Conservation (phyloP, 306 rosid genomes). For the Rosa persica region DNA sequence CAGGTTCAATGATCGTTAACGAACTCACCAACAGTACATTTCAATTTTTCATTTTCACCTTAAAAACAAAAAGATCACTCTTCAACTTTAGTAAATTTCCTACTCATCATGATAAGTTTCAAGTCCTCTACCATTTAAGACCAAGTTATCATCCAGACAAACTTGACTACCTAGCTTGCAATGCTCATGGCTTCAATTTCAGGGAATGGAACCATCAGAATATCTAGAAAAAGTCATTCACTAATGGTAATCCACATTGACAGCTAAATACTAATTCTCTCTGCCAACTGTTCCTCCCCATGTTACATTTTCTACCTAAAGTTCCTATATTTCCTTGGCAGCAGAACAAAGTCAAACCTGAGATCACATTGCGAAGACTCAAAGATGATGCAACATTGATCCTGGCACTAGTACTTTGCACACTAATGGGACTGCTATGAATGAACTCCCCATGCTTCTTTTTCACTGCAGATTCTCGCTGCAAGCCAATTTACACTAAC, state of each 20-base stretch:
- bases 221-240: constrained; percentile 50
- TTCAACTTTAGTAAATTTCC: constrained; percentile 36
- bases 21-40: constrained; percentile 22
- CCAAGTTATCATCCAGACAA: constrained; percentile 4
- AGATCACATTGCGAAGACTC: constrained; percentile 44
- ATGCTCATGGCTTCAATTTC: constrained; percentile 41
- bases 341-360: constrained; percentile 73
- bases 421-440: constrained; percentile 27
- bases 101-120: constrained; percentile 30
- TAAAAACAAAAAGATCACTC: constrained; percentile 15
- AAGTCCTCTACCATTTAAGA: constrained; percentile 14
- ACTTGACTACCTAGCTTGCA: constrained; percentile 5
- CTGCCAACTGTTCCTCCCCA: constrained; percentile 5
- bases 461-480: constrained; percentile 59
- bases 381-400: constrained; percentile 38
- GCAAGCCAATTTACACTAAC: constrained; percentile 7
- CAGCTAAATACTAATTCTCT: constrained; percentile 19
- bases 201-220: constrained; percentile 58
- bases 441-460: constrained; percentile 67
- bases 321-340: constrained; percentile 24
- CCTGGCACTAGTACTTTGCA: constrained; percentile 24
- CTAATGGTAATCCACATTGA: constrained; percentile 31
- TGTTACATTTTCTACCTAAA: constrained; percentile 15
- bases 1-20: constrained; percentile 59
- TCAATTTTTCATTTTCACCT: constrained; percentile 23